These are phyloP conservation scores for Penicillium manginii DNA, from an alignment of 495 filamentous ascomycete species.

Conservation along the genomic window DNA sequence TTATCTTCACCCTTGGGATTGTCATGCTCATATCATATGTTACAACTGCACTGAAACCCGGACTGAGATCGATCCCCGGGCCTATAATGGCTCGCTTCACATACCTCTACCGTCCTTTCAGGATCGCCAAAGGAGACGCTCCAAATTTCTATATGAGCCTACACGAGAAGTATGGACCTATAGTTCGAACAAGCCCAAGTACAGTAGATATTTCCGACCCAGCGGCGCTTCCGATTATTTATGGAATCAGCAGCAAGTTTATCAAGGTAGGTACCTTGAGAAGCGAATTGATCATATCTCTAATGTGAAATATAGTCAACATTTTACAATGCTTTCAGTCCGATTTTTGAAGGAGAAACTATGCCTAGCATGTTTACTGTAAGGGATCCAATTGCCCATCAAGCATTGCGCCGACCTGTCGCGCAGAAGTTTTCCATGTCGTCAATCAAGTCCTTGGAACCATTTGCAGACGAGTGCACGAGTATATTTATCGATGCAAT, in stretches of 20 bases:
- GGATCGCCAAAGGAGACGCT: slow-evolving; percentile 15
- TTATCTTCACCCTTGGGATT: neutral
- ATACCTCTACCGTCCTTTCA: slow-evolving; percentile 16
- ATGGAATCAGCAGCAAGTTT: slow-evolving; percentile 74
- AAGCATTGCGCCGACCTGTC: slow-evolving; percentile 62
- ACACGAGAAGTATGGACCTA: slow-evolving; percentile 12
- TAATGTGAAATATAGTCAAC: slow-evolving; percentile 50
- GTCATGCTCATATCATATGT: neutral
- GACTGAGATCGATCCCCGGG: slow-evolving; percentile 19
- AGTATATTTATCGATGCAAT: slow-evolving; percentile 40
- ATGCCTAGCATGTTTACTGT: slow-evolving; percentile 74
- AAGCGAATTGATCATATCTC: neutral
- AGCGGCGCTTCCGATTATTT: slow-evolving; percentile 67
- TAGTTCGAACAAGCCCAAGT: slow-evolving; percentile 14
- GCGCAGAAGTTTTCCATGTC: slow-evolving; percentile 50
- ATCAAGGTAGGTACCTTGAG: slow-evolving; percentile 55
- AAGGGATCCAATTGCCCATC: slow-evolving; percentile 68
- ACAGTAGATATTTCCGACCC: slow-evolving; percentile 46
- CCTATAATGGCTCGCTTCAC: slow-evolving; percentile 18
- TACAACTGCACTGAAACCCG: neutral
- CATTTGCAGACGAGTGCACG: slow-evolving; percentile 47
- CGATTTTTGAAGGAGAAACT: slow-evolving; percentile 59
- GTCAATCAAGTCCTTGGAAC: slow-evolving; percentile 46
- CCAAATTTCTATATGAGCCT: slow-evolving; percentile 12
- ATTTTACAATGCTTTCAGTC: slow-evolving; percentile 67